Base-by-base conservation (phyloP, 257 asterid genomes). In the Linaria vulgaris region DNA sequence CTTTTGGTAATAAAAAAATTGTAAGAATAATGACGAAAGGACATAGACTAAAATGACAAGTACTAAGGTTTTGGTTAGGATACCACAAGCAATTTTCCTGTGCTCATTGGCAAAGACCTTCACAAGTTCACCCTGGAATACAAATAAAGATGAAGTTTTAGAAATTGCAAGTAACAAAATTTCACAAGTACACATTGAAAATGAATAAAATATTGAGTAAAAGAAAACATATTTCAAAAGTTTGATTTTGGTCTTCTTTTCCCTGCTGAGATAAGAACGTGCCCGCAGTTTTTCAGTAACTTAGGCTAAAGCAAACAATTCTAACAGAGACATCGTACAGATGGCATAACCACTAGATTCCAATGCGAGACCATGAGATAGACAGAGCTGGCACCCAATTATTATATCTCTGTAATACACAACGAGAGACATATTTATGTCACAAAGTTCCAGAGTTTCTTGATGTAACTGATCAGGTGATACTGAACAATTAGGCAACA, bases 31-130 rank as follows among this genome's bases (percentile, higher is more conserved):
- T 24, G 15, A 61, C n/a, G n/a, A 69, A 44, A 58, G 17, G 21
- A 45, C 14, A 53, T 48, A 59, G 54, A 69, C 48, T 24, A 69
- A 27, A 52, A 59, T 30, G 63, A 46, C 65, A 67, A 58, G 37
- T 47, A 57, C 58, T 27, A 60, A 64, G 72, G 63, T 24, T 22
- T 61, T 23, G 55, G 61, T 37, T 64, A 64, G 54, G 68, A 64
- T 83, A 91, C 98, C 99, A 57, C 96, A 87, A 54, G 81, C 78
- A 61, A 94, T 90, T 83, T 87, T 90, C 76, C 78, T 82, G 61
- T 94, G 96, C 63, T 84, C 97, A 67, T 94, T 94, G 41, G 99
- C 90, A 27, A 90, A 94, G 74, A 85, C 95, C 82, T 77, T 89
- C 75, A 85, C 95, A 73, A 90, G 95, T 69, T 84, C 94, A 78